These are phyloP conservation scores for Jatropha podagrica DNA, from an alignment of 441 rosid genomes.

Conservation along the genomic window DNA sequence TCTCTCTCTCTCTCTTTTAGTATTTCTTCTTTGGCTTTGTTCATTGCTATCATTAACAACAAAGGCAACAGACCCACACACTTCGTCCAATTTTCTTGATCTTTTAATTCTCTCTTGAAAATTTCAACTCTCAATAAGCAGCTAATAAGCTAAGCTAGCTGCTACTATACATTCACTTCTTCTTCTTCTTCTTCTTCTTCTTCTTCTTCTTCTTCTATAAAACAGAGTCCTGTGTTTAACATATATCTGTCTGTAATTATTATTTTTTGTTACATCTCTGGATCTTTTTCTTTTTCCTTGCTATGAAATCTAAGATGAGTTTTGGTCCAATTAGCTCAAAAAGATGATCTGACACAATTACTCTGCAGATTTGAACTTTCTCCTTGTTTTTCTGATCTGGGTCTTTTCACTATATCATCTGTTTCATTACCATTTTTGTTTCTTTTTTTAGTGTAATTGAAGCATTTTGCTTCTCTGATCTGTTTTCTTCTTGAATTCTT, in stretches of 20 bases:
- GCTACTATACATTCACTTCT: neutral
- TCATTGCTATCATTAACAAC: conserved; percentile 43
- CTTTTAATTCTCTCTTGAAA: conserved; percentile 23
- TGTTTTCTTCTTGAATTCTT: conserved; percentile 12
- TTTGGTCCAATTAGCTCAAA: conserved; percentile 12
- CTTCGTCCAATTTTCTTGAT: conserved; percentile 16
- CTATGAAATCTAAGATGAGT: conserved; percentile 15
- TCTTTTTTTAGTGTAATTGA: conserved; percentile 13
- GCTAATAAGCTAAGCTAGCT: conserved; percentile 2
- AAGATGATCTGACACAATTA: conserved; percentile 20
- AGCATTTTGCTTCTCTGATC: conserved; percentile 25
- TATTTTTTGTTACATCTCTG: neutral
- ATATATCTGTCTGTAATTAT: too few relatives aligned
- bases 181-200: neutral
- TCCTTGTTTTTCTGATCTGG: conserved; percentile 42
- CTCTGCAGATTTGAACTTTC: conserved; percentile 18
- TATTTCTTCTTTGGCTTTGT: conserved; percentile 24
- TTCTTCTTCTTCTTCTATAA: neutral
- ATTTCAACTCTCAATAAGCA: conserved; percentile 29
- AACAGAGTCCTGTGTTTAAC: too few relatives aligned
- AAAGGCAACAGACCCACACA: conserved; percentile 19
- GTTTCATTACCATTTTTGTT: conserved; percentile 23
- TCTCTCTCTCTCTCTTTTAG: neutral
- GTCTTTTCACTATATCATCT: conserved; percentile 10
- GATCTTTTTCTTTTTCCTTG: conserved; percentile 28